A percentile compares a stretch with the other conserved stretches of the same genome.
phyloP scores from a whole-genome alignment of 2,329 filamentous ascomycete species.

The Celoporthe dispersa region DNA sequence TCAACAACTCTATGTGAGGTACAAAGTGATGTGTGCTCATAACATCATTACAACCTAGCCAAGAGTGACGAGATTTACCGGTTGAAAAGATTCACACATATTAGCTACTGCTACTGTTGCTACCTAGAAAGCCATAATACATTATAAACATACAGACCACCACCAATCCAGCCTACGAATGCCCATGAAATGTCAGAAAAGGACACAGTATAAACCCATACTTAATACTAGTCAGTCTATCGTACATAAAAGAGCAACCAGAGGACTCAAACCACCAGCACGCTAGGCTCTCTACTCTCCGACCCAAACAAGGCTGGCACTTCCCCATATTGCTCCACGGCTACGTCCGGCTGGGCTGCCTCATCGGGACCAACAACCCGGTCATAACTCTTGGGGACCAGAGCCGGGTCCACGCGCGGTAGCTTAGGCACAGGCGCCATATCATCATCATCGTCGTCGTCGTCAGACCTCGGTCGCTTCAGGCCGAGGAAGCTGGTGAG shows the following conservation, averaged over 20 bases:
- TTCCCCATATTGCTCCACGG: neutral
- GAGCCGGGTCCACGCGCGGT: constrained; percentile 14
- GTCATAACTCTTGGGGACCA: constrained; percentile 15
- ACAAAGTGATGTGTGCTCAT: too few relatives aligned
- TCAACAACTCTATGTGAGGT: too few relatives aligned
- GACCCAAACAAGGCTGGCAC: neutral
- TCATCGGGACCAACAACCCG: neutral
- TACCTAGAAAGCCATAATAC: too few relatives aligned
- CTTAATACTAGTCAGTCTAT: neutral
- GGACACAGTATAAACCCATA: neutral
- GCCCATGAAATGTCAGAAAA: too few relatives aligned
- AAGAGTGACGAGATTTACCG: too few relatives aligned
- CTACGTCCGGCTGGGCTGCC: neutral
- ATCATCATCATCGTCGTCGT: constrained; percentile 4
- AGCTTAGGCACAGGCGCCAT: constrained; percentile 16
- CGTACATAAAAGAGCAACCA: neutral
- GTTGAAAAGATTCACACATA: too few relatives aligned
- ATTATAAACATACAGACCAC: too few relatives aligned
- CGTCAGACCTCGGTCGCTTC: constrained; percentile 5
- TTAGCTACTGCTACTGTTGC: too few relatives aligned
- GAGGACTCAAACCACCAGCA: neutral
- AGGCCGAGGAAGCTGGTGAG: constrained; percentile 2
- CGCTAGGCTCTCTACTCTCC: neutral
- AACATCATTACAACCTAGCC: too few relatives aligned
- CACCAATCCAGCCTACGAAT: too few relatives aligned